Evolutionary conservation across 164 flowering plant species (phyloP), one percentile per base, ranked within the genome.

Genomic region (Tetrastigma voinierianum): DNA sequence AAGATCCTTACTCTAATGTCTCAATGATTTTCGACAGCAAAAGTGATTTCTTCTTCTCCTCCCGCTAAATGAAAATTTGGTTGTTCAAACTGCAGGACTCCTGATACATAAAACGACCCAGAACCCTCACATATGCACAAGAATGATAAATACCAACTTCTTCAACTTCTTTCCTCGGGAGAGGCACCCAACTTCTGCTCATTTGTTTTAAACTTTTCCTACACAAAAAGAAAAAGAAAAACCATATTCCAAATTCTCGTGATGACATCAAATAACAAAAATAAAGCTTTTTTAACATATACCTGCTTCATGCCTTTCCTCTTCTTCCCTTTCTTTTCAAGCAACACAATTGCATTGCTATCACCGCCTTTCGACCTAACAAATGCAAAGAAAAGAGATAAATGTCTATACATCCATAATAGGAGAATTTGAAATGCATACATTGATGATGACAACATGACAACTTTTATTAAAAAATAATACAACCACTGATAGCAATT

Each of bases 1-100:
- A 20, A 10, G 11, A 21, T 59, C 90, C 64, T n/a, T 90, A 94
- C 97, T 86, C 83, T 63, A 94, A 74, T 32, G 70, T 71, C 73
- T 81, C 81, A 18, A 84, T 62, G 80, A 84, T 87, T 78, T 86
- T 71, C n/a, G 78, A 64, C 24, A 84, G 69, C 68, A 80, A 63
- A 7, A 67, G 61, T 61, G 64, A 80, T 61, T 75, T 79, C 76
- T 81, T 77, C 73, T 88, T 82, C 71, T 86, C 89, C 78, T 90
- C 98, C 97, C 90, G 69, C 71, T 13, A 67, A 32, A 66, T 16
- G 3, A 53, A 15, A 61, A 15, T 11, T 32, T 21, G 11, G 9
- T 21, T n/a, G 55, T 20, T 12, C 13, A 18, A 21, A 61, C 48
- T 19, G 55, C 11, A 4, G 9, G 12, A 46, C 20, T 49, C 25